Percentiles rank a stretch among this genome's conserved stretches.
Conservation (phyloP, 1,284 basidiomycete genomes). For the Lignosus rhinocerotis region DNA sequence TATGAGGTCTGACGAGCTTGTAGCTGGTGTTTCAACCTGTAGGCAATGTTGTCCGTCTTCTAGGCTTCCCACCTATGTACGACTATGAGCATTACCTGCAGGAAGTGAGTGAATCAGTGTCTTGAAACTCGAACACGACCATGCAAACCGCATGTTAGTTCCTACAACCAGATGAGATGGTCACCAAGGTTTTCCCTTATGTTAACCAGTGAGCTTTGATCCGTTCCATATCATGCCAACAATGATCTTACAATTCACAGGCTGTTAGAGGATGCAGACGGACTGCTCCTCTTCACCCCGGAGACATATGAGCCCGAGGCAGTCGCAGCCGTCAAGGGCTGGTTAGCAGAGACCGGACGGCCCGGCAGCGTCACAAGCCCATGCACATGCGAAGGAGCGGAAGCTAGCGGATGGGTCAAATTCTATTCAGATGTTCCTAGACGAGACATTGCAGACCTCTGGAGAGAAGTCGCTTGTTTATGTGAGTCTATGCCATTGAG, state of each 20-base stretch:
- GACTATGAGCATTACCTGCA: slow-evolving; percentile 28
- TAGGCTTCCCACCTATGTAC: slow-evolving; percentile 27
- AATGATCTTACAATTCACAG: not conserved
- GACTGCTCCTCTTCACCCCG: slow-evolving; percentile 14
- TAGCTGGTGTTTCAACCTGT: slow-evolving; percentile 11
- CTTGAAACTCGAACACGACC: not conserved
- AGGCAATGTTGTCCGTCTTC: slow-evolving; percentile 19
- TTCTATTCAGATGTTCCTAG: slow-evolving; percentile 16
- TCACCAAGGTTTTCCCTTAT: slow-evolving; percentile 3
- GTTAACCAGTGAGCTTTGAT: slow-evolving; percentile 5
- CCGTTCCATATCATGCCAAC: no score
- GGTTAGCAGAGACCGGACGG: slow-evolving; percentile 14
- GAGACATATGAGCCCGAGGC: slow-evolving; percentile 23
- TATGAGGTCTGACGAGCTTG: not conserved
- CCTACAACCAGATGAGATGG: not conserved
- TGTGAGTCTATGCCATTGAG: slow-evolving; percentile 4
- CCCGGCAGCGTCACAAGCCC: not conserved
- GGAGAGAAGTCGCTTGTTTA: slow-evolving; percentile 21
- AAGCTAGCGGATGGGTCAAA: not conserved
- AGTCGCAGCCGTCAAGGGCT: slow-evolving; percentile 9
- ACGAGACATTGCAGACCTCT: slow-evolving; percentile 5
- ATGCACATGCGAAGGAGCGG: not conserved
- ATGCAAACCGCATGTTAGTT: not conserved
- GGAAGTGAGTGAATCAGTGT: slow-evolving; percentile 11
- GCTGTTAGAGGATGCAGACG: slow-evolving; percentile 10